Evolutionary conservation across 352 stramenopile genomes (phyloP).

Genomic region (Pythium aquatile): DNA sequence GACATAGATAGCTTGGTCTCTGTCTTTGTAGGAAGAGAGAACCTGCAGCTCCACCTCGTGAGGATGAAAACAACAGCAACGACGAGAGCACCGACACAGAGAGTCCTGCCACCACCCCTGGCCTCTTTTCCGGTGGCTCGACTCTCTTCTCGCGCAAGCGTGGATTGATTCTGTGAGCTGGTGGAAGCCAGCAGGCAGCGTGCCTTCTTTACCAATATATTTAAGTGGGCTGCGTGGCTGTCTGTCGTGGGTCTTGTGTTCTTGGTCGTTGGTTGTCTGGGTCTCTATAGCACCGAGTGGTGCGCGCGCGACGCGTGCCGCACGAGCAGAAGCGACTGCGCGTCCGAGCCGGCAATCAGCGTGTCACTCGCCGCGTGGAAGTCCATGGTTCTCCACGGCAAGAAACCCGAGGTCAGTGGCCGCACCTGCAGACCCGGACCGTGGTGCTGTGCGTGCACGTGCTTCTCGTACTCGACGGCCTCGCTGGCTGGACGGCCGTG

Average conservation of each 20-base stretch:
- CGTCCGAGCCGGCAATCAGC: constrained; percentile 70
- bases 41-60: not conserved
- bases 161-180: constrained; percentile 11
- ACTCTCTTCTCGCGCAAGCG: constrained; percentile 8
- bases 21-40: constrained; percentile 18
- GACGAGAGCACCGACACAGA: not conserved
- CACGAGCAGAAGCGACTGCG: constrained; percentile 69
- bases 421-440: constrained; percentile 37
- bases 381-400: constrained; percentile 67
- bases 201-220: constrained; percentile 21
- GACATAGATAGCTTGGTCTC: not conserved
- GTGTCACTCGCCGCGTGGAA: constrained; percentile 75
- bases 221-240: constrained; percentile 12
- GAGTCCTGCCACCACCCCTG: not conserved
- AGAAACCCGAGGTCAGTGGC: constrained; percentile 34
- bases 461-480: constrained; percentile 58
- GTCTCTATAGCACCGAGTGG: constrained; percentile 18
- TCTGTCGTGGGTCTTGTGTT: not conserved
- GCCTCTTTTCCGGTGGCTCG: not conserved
- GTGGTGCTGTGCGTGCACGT: constrained; percentile 23
- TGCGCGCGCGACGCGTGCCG: constrained; percentile 51
- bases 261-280: not conserved
- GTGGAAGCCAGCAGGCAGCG: not conserved
- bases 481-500: constrained; percentile 41
- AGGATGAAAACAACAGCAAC: not conserved